Percentiles rank a stretch among this genome's conserved stretches.
These are phyloP conservation scores for Colletotrichum ledebouriae DNA, from an alignment of 2,329 filamentous ascomycete species.

Conservation along the genomic window DNA sequence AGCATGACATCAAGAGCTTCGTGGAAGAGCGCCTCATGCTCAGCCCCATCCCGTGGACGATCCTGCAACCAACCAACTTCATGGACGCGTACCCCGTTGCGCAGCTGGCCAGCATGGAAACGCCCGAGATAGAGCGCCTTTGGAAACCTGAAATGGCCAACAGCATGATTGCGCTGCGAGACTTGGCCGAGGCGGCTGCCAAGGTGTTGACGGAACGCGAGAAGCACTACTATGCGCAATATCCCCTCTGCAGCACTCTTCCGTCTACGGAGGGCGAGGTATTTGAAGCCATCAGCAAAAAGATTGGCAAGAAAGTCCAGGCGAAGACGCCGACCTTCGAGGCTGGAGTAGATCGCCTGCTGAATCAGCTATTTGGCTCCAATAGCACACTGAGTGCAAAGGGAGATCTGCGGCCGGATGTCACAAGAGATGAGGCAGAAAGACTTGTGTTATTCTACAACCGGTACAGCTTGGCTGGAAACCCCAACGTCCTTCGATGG, in stretches of 20 bases:
- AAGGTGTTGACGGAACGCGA: slow-evolving; percentile 13
- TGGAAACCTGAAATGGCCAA: slow-evolving; percentile 12
- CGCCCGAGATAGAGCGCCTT: background rate
- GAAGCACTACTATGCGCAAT: slow-evolving; percentile 13
- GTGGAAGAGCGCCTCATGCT: slow-evolving; percentile 22
- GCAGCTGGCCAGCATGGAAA: slow-evolving; percentile 3
- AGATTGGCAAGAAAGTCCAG: slow-evolving; percentile 4
- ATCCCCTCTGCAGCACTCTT: background rate
- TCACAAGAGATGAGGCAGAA: no score
- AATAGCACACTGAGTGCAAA: no score
- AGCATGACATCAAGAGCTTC: slow-evolving; percentile 18
- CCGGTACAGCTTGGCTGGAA: no score
- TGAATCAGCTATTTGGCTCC: background rate
- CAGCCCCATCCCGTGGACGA: slow-evolving; percentile 7
- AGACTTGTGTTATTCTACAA: no score
- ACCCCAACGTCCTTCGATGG: no score
- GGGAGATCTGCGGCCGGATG: no score
- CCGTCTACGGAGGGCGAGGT: background rate
- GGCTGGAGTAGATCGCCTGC: background rate
- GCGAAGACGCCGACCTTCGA: background rate
- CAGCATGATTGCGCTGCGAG: slow-evolving; percentile 11
- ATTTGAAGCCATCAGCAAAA: background rate
- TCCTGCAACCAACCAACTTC: slow-evolving; percentile 17
- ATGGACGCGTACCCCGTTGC: slow-evolving; percentile 19
- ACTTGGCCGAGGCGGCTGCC: slow-evolving; percentile 4